phyloP scores from a whole-genome alignment of 768 basidiomycete genomes.

The Sarcodon aspratus region DNA sequence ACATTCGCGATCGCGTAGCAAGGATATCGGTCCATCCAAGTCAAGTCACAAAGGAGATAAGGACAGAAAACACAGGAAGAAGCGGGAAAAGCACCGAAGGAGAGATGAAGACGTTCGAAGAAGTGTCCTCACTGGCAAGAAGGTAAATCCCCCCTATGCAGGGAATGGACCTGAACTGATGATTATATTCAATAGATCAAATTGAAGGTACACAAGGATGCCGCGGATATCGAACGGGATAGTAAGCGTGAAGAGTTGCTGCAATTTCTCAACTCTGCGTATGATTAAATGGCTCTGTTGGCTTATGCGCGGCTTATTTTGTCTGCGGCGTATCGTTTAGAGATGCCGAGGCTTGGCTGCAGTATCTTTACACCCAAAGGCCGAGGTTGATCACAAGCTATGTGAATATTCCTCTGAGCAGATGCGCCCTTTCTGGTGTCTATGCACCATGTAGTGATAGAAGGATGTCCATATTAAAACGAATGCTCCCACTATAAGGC shows the following conservation, averaged over 20 bases:
- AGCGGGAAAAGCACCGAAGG: constrained; percentile 23
- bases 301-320: no score
- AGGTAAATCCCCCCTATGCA: constrained; percentile 22
- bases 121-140: constrained; percentile 52
- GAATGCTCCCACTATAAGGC: no score
- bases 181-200: constrained; percentile 32
- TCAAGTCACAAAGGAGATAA: constrained; percentile 10
- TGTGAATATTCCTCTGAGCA: no score
- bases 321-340: no score
- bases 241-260: constrained; percentile 41
- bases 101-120: constrained; percentile 35
- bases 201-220: constrained; percentile 50
- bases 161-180: neutral
- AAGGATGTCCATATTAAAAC: no score
- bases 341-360: no score
- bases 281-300: constrained; percentile 12
- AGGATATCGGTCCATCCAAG: constrained; percentile 14
- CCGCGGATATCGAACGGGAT: constrained; percentile 43
- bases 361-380: no score
- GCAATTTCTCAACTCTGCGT: constrained; percentile 45
- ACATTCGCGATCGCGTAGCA: constrained; percentile 5
- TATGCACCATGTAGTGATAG: no score
- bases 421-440: no score
- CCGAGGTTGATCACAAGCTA: no score
- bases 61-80: constrained; percentile 16